Conservation (phyloP, 352 stramenopile genomes). For the Globisporangium cylindrosporum region DNA sequence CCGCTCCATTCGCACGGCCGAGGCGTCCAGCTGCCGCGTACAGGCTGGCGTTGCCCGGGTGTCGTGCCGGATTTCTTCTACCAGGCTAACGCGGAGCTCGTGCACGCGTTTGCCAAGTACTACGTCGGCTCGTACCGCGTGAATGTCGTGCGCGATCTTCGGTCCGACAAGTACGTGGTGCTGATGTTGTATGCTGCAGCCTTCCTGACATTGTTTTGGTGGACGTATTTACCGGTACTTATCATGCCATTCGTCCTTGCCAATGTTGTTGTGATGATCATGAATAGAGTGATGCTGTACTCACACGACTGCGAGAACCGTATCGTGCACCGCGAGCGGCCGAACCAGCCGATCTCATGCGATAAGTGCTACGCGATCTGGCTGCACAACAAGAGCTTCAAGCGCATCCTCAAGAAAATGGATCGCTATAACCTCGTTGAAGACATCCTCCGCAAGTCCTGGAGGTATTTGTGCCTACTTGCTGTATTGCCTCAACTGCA, state of each 20-base stretch:
- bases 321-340: constrained; percentile 43
- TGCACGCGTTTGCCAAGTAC: constrained; percentile 66
- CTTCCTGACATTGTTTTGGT: not conserved
- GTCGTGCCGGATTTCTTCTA: constrained; percentile 60
- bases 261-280: constrained; percentile 2
- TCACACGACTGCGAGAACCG: constrained; percentile 68
- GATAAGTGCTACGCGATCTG: constrained; percentile 53
- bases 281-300: constrained; percentile 58
- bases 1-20: not conserved
- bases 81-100: constrained; percentile 40
- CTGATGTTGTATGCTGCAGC: not conserved
- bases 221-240: not conserved
- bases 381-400: constrained; percentile 66
- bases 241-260: not conserved
- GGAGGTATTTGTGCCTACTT: constrained; percentile 34
- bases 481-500: not conserved
- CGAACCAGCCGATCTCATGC: constrained; percentile 46
- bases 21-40: constrained; percentile 42
- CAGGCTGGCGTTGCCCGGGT: constrained; percentile 56
- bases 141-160: constrained; percentile 62
- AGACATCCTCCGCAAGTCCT: constrained; percentile 53
- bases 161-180: constrained; percentile 49
- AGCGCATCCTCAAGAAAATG: constrained; percentile 69
- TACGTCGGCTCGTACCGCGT: constrained; percentile 60
- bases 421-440: constrained; percentile 58